Conservation (phyloP, 768 basidiomycete genomes). For the Mycena amicta region DNA sequence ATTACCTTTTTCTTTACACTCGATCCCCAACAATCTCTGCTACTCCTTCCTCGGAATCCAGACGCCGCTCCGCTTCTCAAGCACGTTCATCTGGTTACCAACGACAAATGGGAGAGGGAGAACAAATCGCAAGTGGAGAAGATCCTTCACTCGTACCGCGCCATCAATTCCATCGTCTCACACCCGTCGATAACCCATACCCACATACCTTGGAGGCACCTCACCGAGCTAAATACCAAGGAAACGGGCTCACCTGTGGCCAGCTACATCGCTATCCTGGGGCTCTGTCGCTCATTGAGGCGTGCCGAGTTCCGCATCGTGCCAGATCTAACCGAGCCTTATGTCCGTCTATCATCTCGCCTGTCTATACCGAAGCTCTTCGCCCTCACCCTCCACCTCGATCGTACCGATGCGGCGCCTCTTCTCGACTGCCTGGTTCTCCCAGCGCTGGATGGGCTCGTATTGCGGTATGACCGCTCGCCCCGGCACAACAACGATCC, state of each 20-base stretch:
- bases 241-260: slow-evolving; percentile 1
- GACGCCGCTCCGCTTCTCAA: slow-evolving; percentile 14
- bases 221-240: slow-evolving; percentile 13
- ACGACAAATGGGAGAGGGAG: slow-evolving; percentile 8
- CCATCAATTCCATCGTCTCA: slow-evolving; percentile 14
- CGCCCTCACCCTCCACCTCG: slow-evolving; percentile 11
- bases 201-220: slow-evolving; percentile 10
- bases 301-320: slow-evolving; percentile 7
- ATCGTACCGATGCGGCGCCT: slow-evolving; percentile 3
- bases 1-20: slow-evolving; percentile 15
- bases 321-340: not conserved
- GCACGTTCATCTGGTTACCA: slow-evolving; percentile 11
- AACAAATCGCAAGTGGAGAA: slow-evolving; percentile 1
- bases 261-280: slow-evolving; percentile 7
- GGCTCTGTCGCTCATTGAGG: slow-evolving; percentile 10
- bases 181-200: slow-evolving; percentile 10
- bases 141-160: slow-evolving; percentile 12
- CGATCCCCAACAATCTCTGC: slow-evolving; percentile 2
- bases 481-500: slow-evolving; percentile 10
- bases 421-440: slow-evolving; percentile 10
- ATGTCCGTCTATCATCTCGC: slow-evolving; percentile 4
- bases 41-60: slow-evolving; percentile 1
- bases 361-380: slow-evolving; percentile 2
- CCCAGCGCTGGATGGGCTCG: slow-evolving; percentile 14
- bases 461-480: slow-evolving; percentile 3